These are phyloP conservation scores for Leccinum imitatum DNA, from an alignment of 768 basidiomycete genomes.

Conservation along the genomic window DNA sequence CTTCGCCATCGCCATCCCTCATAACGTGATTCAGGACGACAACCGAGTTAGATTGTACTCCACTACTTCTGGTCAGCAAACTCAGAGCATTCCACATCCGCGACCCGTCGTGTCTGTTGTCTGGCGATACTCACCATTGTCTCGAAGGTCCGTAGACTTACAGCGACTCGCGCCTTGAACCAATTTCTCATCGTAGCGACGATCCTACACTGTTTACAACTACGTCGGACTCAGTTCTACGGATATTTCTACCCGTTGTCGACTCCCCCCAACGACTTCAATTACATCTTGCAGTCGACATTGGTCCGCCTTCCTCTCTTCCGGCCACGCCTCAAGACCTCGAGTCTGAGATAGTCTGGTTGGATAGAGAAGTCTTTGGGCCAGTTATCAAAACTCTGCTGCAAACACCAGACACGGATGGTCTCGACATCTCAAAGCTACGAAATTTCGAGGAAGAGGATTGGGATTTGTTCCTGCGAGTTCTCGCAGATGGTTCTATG, in stretches of 20 bases:
- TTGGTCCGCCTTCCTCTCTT: slow-evolving; percentile 57
- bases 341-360: slow-evolving; percentile 60
- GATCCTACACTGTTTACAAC: slow-evolving; percentile 81
- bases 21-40: slow-evolving; percentile 44
- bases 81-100: slow-evolving; percentile 70
- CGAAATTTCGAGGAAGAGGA: slow-evolving; percentile 66
- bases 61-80: slow-evolving; percentile 68
- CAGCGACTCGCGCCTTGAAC: not conserved
- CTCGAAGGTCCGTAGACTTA: slow-evolving; percentile 53
- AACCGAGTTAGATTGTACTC: slow-evolving; percentile 63
- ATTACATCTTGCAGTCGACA: slow-evolving; percentile 76
- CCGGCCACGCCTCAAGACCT: slow-evolving; percentile 35
- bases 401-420: slow-evolving; percentile 26
- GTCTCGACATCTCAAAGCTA: slow-evolving; percentile 38
- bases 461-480: slow-evolving; percentile 79
- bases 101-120: slow-evolving; percentile 66
- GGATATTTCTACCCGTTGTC: slow-evolving; percentile 85
- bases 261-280: slow-evolving; percentile 85
- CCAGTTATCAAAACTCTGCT: slow-evolving; percentile 46
- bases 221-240: slow-evolving; percentile 77
- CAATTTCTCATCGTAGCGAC: slow-evolving; percentile 44
- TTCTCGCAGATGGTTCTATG: slow-evolving; percentile 71
- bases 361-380: slow-evolving; percentile 62
- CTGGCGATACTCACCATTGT: slow-evolving; percentile 71
- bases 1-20: slow-evolving; percentile 1